Evolutionary conservation across 495 filamentous ascomycete genomes (phyloP).

Genomic region (Gamarada debralockiae): DNA sequence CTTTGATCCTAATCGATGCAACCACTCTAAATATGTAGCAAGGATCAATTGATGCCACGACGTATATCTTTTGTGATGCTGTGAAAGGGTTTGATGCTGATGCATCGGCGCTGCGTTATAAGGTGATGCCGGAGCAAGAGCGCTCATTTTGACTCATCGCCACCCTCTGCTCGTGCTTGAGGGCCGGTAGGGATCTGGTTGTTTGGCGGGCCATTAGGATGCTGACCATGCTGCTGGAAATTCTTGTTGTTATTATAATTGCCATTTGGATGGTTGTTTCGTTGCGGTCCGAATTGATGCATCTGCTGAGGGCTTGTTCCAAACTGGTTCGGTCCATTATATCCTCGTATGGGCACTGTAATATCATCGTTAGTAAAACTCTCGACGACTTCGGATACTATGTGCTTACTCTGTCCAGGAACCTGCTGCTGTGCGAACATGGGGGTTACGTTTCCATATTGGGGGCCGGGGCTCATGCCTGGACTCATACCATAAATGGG

Average conservation of each 20-base stretch:
- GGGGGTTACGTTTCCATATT: slow-evolving; percentile 56
- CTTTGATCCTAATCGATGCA: slow-evolving; percentile 16
- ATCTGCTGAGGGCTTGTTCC: slow-evolving; percentile 60
- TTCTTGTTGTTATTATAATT: slow-evolving; percentile 46
- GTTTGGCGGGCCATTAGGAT: slow-evolving; percentile 44
- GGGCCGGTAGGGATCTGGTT: slow-evolving; percentile 38
- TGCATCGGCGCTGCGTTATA: slow-evolving; percentile 22
- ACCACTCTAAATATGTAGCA: slow-evolving; percentile 22
- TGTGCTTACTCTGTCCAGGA: slow-evolving; percentile 64
- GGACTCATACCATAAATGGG: slow-evolving; percentile 68
- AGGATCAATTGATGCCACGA: slow-evolving; percentile 11
- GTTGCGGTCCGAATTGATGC: slow-evolving; percentile 58
- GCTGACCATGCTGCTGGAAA: slow-evolving; percentile 47
- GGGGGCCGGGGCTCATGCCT: slow-evolving; percentile 55
- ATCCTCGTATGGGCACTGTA: slow-evolving; percentile 54
- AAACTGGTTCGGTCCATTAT: slow-evolving; percentile 58
- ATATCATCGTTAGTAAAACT: slow-evolving; percentile 1
- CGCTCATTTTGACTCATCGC: slow-evolving; percentile 56
- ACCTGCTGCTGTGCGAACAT: slow-evolving; percentile 57
- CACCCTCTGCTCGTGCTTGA: slow-evolving; percentile 39
- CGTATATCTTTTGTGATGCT: slow-evolving; percentile 16
- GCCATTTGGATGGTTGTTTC: slow-evolving; percentile 35
- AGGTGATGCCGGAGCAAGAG: background rate
- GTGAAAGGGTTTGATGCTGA: slow-evolving; percentile 20
- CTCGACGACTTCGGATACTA: slow-evolving; percentile 7